phyloP scores from a whole-genome alignment of 352 stramenopile species.

The Phytophthora multivora region DNA sequence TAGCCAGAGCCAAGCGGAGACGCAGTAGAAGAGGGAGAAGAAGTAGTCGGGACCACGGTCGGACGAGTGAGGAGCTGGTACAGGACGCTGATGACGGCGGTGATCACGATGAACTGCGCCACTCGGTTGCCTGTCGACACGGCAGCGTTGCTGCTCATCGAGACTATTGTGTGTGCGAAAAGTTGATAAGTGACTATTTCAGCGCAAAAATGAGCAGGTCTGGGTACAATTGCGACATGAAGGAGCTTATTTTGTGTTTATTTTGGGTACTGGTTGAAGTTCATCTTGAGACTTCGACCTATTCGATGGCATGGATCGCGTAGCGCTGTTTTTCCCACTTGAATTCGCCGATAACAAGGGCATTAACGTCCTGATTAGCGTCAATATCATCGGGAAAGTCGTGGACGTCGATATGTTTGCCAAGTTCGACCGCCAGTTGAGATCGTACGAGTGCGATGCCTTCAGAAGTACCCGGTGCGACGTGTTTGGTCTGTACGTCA shows the following conservation, averaged over 20 bases:
- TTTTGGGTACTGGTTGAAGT: slow-evolving; percentile 19
- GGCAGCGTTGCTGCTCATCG: slow-evolving; percentile 21
- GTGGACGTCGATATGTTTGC: slow-evolving; percentile 57
- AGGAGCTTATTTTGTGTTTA: too few relatives aligned
- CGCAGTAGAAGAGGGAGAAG: slow-evolving; percentile 3
- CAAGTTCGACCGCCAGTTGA: slow-evolving; percentile 77
- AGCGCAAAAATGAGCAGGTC: too few relatives aligned
- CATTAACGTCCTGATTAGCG: slow-evolving; percentile 5
- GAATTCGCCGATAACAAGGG: slow-evolving; percentile 50
- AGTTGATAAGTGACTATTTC: slow-evolving; percentile 10
- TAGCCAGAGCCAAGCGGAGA: slow-evolving; percentile 19
- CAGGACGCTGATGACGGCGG: slow-evolving; percentile 53
- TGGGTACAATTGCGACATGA: too few relatives aligned
- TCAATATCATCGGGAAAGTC: slow-evolving; percentile 32
- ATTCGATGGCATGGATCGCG: slow-evolving; percentile 52
- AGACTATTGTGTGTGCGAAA: not conserved
- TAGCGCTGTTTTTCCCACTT: slow-evolving; percentile 51
- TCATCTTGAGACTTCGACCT: not conserved
- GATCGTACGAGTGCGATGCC: slow-evolving; percentile 64
- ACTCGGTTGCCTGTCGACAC: slow-evolving; percentile 58
- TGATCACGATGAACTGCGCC: slow-evolving; percentile 65
- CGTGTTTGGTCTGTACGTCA: slow-evolving; percentile 55
- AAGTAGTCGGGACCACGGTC: not conserved
- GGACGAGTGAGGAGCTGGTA: slow-evolving; percentile 53
- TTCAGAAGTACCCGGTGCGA: slow-evolving; percentile 31